phyloP scores from a whole-genome alignment of 2,329 filamentous ascomycete species.

The Calycina marina region DNA sequence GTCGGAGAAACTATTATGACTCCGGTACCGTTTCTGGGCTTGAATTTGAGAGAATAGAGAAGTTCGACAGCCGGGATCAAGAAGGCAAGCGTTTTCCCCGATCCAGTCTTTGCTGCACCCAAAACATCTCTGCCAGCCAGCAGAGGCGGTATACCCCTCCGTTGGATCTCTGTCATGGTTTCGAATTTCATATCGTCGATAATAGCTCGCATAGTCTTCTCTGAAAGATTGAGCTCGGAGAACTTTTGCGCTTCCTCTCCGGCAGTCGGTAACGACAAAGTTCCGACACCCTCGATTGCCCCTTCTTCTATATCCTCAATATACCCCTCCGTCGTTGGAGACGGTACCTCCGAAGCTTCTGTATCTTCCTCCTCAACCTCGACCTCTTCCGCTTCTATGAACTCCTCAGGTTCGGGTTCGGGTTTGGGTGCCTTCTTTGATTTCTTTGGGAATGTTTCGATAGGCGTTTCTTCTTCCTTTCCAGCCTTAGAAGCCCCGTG shows the following conservation, averaged over 20 bases:
- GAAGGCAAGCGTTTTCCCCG: slow-evolving; percentile 91
- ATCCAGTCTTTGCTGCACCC: slow-evolving; percentile 90
- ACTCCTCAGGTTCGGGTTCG: slow-evolving; percentile 19
- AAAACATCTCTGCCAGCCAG: slow-evolving; percentile 85
- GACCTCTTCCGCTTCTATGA: slow-evolving; percentile 4
- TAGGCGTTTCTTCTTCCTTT: slow-evolving; percentile 9
- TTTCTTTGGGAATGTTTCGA: slow-evolving; percentile 21
- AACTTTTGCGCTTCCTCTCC: slow-evolving; percentile 15
- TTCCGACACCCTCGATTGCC: slow-evolving; percentile 9
- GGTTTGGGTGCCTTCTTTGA: slow-evolving; percentile 24
- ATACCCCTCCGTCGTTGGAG: slow-evolving; percentile 6
- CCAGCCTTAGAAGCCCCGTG: slow-evolving; percentile 15
- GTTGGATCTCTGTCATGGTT: slow-evolving; percentile 92
- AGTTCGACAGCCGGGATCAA: slow-evolving; percentile 90
- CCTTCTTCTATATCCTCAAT: slow-evolving; percentile 12
- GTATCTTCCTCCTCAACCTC: slow-evolving; percentile 6
- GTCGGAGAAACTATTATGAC: slow-evolving; percentile 89
- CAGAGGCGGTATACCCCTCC: slow-evolving; percentile 71
- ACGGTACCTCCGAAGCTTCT: slow-evolving; percentile 1
- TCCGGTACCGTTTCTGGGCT: slow-evolving; percentile 85
- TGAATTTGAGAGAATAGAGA: slow-evolving; percentile 79
- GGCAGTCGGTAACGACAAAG: slow-evolving; percentile 10
- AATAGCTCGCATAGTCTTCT: slow-evolving; percentile 79
- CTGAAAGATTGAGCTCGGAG: slow-evolving; percentile 61
- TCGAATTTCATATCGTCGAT: slow-evolving; percentile 76